Conservation (phyloP, 2,329 filamentous ascomycete species). For the Byssothecium circinans region DNA sequence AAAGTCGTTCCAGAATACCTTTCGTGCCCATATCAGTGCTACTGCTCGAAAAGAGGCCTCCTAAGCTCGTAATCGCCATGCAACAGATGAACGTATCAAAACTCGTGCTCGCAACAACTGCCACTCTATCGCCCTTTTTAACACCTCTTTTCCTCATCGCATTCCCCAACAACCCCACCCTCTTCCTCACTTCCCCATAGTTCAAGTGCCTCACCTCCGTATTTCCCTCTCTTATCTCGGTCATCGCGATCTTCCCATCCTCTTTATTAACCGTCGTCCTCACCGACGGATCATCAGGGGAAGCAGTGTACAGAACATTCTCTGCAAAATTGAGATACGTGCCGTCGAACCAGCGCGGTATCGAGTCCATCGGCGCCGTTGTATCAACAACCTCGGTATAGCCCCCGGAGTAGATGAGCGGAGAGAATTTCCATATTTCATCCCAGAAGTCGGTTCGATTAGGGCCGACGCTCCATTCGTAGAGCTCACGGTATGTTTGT, state of each 20-base stretch:
- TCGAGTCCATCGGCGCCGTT: conserved; percentile 65
- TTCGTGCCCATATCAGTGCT: conserved; percentile 83
- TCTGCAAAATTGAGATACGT: conserved; percentile 76
- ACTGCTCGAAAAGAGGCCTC: conserved; percentile 73
- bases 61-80: conserved; percentile 69
- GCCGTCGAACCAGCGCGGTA: conserved; percentile 78
- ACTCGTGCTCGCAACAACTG: conserved; percentile 74
- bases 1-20: conserved; percentile 72
- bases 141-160: conserved; percentile 70
- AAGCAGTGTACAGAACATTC: conserved; percentile 69
- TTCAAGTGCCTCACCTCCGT: conserved; percentile 57
- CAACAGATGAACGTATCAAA: conserved; percentile 74
- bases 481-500: conserved; percentile 70
- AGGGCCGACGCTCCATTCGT: conserved; percentile 65
- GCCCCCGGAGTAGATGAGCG: conserved; percentile 34
- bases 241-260: conserved; percentile 69
- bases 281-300: conserved; percentile 47
- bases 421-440: conserved; percentile 32
- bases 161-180: conserved; percentile 62
- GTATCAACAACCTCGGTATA: conserved; percentile 64
- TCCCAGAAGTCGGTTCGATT: conserved; percentile 54
- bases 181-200: conserved; percentile 66
- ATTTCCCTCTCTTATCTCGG: conserved; percentile 71
- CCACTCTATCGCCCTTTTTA: conserved; percentile 70
- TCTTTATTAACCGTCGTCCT: conserved; percentile 65